These are phyloP conservation scores for Pseudisothecium myosuroides DNA, from an alignment of 225 moss, liverwort and hornwort genomes.

Conservation along the genomic window DNA sequence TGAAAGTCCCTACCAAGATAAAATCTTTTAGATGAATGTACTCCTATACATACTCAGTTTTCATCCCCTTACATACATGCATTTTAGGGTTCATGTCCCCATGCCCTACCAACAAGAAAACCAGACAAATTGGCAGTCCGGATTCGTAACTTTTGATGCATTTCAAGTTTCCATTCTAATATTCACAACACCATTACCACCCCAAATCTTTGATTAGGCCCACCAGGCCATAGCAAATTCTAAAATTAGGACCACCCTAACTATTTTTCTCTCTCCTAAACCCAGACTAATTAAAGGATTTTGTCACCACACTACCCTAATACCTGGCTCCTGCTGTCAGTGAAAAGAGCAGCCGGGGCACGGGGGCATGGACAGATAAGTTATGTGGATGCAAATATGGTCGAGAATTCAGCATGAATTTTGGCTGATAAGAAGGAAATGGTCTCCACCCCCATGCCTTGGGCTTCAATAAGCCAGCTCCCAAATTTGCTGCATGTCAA, in stretches of 20 bases:
- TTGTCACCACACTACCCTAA: background rate
- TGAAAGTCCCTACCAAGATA: background rate
- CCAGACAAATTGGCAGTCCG: background rate
- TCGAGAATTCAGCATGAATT: background rate
- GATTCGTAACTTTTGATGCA: background rate
- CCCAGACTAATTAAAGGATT: background rate
- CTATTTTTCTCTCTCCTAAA: background rate
- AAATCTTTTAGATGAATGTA: background rate
- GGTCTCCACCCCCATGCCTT: background rate
- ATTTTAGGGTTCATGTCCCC: background rate
- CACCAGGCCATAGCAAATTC: no score
- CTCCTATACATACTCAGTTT: accelerated
- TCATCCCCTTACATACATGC: background rate
- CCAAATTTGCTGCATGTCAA: background rate
- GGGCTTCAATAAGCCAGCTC: background rate
- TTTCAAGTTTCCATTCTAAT: no score
- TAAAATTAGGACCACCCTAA: no score
- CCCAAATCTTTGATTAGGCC: background rate
- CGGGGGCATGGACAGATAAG: background rate
- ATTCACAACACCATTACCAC: background rate
- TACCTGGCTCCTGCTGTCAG: background rate
- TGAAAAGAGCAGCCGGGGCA: background rate
- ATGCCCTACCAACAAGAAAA: background rate
- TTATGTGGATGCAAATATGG: background rate
- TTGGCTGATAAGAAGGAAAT: background rate